phyloP scores from a whole-genome alignment of 192 early-diverging fungal genomes.

The Radiomyces spectabilis region DNA sequence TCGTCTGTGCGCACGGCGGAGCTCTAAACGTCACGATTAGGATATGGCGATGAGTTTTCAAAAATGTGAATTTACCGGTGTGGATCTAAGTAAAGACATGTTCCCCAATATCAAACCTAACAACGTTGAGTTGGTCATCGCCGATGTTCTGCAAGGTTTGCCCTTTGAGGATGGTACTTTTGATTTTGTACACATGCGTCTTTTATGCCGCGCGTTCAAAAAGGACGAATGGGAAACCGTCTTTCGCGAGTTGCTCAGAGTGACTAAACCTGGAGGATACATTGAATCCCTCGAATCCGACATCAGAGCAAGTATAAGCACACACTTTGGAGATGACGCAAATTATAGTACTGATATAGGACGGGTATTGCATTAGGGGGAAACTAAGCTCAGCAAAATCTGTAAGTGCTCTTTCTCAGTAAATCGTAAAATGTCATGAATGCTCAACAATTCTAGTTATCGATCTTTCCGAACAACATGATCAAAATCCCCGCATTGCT shows the following conservation, averaged over 20 bases:
- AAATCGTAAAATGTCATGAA: too few relatives aligned
- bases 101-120: slow-evolving; percentile 6
- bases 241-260: not conserved
- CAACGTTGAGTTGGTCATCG: slow-evolving; percentile 12
- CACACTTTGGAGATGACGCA: too few relatives aligned
- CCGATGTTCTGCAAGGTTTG: slow-evolving; percentile 10
- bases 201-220: slow-evolving; percentile 1
- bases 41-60: slow-evolving; percentile 21
- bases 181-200: slow-evolving; percentile 15
- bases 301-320: too few relatives aligned
- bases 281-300: slow-evolving; percentile 13
- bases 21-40: not conserved
- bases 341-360: too few relatives aligned
- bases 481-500: too few relatives aligned
- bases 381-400: too few relatives aligned
- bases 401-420: too few relatives aligned
- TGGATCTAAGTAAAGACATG: slow-evolving; percentile 14
- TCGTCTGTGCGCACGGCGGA: not conserved
- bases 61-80: slow-evolving; percentile 15
- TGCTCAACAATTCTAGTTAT: too few relatives aligned
- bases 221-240: slow-evolving; percentile 8
- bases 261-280: slow-evolving; percentile 23
- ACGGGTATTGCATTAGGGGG: too few relatives aligned
- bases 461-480: too few relatives aligned
- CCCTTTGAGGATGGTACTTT: slow-evolving; percentile 6